phyloP scores from a whole-genome alignment of 73 alveolate species.

The Breviolum minutum region DNA sequence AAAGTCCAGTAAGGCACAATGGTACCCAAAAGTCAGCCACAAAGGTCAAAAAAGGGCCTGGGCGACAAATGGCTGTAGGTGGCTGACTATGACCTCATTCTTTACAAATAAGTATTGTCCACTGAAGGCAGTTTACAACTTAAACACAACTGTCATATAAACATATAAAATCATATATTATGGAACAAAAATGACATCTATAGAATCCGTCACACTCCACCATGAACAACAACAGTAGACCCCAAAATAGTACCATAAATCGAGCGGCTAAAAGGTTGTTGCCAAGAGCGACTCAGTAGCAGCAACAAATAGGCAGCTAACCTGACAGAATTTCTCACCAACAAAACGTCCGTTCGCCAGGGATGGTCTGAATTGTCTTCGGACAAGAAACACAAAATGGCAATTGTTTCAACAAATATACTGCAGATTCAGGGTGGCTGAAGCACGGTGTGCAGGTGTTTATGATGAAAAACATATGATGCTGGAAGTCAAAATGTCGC shows the following conservation, averaged over 20 bases:
- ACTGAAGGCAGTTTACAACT: not conserved
- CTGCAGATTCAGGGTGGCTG: too few relatives aligned
- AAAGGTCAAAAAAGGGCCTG: conserved; percentile 16
- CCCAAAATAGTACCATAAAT: too few relatives aligned
- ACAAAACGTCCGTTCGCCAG: not conserved
- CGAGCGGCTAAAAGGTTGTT: not conserved
- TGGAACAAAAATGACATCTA: not conserved
- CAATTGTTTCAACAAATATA: not conserved
- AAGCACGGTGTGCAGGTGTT: too few relatives aligned
- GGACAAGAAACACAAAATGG: not conserved
- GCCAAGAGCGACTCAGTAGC: conserved; percentile 69
- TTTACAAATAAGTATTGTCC: not conserved
- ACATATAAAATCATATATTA: too few relatives aligned
- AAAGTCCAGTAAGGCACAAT: conserved; percentile 50
- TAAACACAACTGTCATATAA: not conserved
- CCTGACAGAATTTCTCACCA: not conserved
- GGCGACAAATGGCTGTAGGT: not conserved
- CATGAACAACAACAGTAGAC: too few relatives aligned
- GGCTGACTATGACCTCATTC: not conserved
- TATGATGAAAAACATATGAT: too few relatives aligned
- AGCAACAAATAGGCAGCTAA: conserved; percentile 78
- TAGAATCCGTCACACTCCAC: too few relatives aligned
- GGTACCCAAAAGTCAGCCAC: conserved; percentile 61
- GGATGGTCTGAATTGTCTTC: not conserved
- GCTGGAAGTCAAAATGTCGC: too few relatives aligned